A percentile compares a stretch with the other conserved stretches of the same genome.
These are phyloP conservation scores for Cyclanthera cordifolia DNA, from an alignment of 306 rosid genomes.

Conservation along the genomic window DNA sequence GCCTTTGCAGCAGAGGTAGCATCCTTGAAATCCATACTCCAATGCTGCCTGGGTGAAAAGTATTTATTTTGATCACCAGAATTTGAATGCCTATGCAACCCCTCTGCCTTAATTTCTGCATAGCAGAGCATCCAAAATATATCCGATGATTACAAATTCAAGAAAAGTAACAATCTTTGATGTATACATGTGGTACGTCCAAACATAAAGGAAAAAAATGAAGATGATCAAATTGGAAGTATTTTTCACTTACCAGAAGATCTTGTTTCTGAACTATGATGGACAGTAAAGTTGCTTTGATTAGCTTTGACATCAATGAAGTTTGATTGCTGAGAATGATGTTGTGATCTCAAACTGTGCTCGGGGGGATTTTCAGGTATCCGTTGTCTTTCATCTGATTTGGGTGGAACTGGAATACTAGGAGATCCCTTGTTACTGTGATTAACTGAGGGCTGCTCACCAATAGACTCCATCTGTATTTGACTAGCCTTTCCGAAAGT, in stretches of 20 bases:
- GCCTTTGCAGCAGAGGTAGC: constrained; percentile 95
- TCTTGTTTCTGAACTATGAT: constrained; percentile 30
- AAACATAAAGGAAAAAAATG: not conserved
- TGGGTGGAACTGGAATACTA: constrained; percentile 27
- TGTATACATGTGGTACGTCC: not conserved
- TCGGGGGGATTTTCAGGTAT: constrained; percentile 19
- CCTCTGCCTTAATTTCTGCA: constrained; percentile 32
- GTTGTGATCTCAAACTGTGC: constrained; percentile 25
- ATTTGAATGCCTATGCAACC: constrained; percentile 26
- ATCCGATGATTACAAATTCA: not conserved
- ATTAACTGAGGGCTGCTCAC: constrained; percentile 32
- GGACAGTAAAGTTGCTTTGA: constrained; percentile 24
- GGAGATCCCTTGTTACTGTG: constrained; percentile 35
- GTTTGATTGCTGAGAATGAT: constrained; percentile 22
- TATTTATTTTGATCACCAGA: constrained; percentile 31
- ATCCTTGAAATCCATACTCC: constrained; percentile 80
- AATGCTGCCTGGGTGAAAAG: constrained; percentile 31
- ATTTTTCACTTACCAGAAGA: constrained; percentile 39
- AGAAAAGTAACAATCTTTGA: not conserved
- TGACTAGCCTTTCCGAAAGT: constrained; percentile 33
- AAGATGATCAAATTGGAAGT: constrained; percentile 6
- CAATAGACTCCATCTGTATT: constrained; percentile 40
- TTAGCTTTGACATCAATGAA: constrained; percentile 20
- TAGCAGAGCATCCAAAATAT: constrained; percentile 18
- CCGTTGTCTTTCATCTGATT: constrained; percentile 27